phyloP scores from a whole-genome alignment of 768 basidiomycete genomes.

The Naganishia antarctica region DNA sequence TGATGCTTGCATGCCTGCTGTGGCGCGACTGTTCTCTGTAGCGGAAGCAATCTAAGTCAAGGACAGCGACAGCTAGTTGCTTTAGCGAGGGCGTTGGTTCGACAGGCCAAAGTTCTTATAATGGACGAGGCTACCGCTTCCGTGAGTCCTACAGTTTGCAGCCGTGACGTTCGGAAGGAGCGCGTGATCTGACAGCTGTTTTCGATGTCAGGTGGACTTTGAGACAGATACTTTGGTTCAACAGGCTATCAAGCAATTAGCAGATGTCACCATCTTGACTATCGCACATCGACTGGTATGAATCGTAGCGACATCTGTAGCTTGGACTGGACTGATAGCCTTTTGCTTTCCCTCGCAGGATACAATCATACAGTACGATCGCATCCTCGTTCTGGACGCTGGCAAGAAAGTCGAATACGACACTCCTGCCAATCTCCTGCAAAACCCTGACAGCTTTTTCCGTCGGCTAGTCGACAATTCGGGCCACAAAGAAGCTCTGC shows the following conservation, averaged over 20 bases:
- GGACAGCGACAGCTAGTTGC: constrained; percentile 64
- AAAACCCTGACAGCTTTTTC: constrained; percentile 55
- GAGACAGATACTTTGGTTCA: constrained; percentile 61
- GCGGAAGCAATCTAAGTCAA: constrained; percentile 62
- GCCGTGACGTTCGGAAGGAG: background rate
- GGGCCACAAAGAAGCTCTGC: constrained; percentile 17
- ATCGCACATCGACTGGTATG: constrained; percentile 60
- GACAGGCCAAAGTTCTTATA: constrained; percentile 58
- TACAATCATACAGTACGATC: constrained; percentile 62
- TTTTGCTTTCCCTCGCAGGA: too few species aligned
- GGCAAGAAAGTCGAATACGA: constrained; percentile 73
- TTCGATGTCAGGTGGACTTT: constrained; percentile 56
- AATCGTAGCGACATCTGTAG: too few species aligned
- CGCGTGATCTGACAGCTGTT: too few species aligned
- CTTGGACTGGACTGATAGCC: too few species aligned
- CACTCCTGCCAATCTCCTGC: constrained; percentile 59
- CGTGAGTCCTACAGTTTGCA: constrained; percentile 32
- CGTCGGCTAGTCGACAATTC: constrained; percentile 54
- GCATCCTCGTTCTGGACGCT: constrained; percentile 59
- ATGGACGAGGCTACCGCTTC: constrained; percentile 62
- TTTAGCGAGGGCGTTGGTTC: constrained; percentile 59
- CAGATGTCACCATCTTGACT: constrained; percentile 57
- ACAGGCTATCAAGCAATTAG: constrained; percentile 54
- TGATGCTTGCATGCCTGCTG: constrained; percentile 41
- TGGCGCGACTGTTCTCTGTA: too few species aligned